Evolutionary conservation across 441 rosid species (phyloP), one percentile per base, ranked within the genome.

Genomic region (Capsella rubella): DNA sequence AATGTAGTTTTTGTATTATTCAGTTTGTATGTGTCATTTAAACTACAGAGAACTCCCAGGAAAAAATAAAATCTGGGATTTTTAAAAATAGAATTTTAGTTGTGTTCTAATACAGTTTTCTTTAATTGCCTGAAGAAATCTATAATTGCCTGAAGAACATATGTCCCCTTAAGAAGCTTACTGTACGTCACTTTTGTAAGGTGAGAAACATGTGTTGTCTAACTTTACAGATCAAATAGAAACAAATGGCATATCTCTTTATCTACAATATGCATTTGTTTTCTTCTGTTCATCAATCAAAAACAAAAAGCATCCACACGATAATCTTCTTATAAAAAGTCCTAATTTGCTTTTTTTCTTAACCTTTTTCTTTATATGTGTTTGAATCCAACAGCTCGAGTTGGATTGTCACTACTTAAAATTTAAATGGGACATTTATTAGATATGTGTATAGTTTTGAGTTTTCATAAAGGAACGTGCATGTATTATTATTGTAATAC

Each of bases 1-100:
- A 67, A 50, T 57, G 72, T 74, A 66, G 62, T 31, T 63, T 52
- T 49, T 28, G 67, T 67, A 31, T 10, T 31, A 15, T 51, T 40
- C 35, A 31, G 55, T 29, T 66, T 73, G 71, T 47, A 35, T 46
- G 11, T 37, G 53, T 61, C 34, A 70, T 16, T 10, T 61, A 8
- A 71, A 53, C 43, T 15, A 35, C 2, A 28, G 46, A 46, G 15
- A 45, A 45, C 34, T 25, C 64, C 64, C 63, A 21, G 8, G 21
- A 21, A 43, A 18, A n/a, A 31, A 16, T 18, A 16, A 52, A 37
- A 39, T 27, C 46, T 45, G 56, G 76, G 47, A 28, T 11, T 60
- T 5, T 40, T 11, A 5, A 3, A 21, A 25, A 53, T 35, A 52
- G 54, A 52, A 72, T 3, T 54, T 55, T 25, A 53, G 4, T 16